Evolutionary conservation across 257 asterid genomes (phyloP).

Genomic region (Nicotiana sylvestris): DNA sequence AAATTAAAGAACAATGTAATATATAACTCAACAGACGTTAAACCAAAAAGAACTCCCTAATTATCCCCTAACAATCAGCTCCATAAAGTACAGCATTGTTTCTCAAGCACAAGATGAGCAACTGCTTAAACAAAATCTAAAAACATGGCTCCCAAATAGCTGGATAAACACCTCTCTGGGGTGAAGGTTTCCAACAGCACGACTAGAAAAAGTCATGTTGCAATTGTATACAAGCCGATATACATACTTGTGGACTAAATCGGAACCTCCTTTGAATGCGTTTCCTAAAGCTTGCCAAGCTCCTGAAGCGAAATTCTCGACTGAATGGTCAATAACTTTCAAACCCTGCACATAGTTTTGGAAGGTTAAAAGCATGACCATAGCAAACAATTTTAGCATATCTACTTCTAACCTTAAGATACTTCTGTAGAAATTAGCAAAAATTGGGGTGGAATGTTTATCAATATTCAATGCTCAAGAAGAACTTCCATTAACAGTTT

Average conservation of each 20-base stretch:
- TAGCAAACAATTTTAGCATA: not conserved
- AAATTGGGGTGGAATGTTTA: not conserved
- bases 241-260: conserved; percentile 58
- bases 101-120: not conserved
- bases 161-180: not conserved
- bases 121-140: not conserved
- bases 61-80: not conserved
- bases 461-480: not conserved
- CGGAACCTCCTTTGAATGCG: conserved; percentile 86
- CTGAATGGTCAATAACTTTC: conserved; percentile 73
- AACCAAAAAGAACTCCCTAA: not conserved
- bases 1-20: not conserved
- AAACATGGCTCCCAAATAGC: not conserved
- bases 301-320: conserved; percentile 86
- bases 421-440: not conserved
- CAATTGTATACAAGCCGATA: conserved; percentile 11
- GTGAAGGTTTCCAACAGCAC: not conserved
- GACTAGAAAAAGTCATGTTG: not conserved
- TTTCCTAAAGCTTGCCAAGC: conserved; percentile 98
- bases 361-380: conserved; percentile 11
- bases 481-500: not conserved
- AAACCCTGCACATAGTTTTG: conserved; percentile 57
- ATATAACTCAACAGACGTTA: not conserved
- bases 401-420: not conserved
- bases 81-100: not conserved